Evolutionary conservation across 768 basidiomycete species (phyloP), one percentile per base, ranked within the genome.

Genomic region (Paxillus involutus): DNA sequence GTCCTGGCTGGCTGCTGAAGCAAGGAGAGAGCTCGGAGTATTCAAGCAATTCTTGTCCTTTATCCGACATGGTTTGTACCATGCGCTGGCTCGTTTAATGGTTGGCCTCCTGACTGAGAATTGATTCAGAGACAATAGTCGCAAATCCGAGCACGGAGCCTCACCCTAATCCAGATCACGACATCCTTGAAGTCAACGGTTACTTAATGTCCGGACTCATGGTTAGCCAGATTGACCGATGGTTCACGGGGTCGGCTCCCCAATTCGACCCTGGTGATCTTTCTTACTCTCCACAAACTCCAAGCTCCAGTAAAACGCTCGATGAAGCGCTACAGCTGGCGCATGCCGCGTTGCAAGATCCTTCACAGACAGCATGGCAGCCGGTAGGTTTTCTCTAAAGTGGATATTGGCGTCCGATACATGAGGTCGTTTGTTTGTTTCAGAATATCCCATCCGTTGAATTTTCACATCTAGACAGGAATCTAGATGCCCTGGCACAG

Each of bases 21-120:
- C 86, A 37, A 81, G 88, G 53, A 80, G 75, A 60, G 89, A 93
- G 66, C 74, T 88, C 32, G 74, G 75, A 57, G 81, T 84, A 42
- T 93, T 93, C 75, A 84, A 79, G 59, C 86, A 91, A 57, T 92
- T 94, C 63, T 82, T 92, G 51, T 76, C 75, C 13, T 93, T 91
- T 84, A 73, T 93, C 55, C 80, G 84, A 55, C 84, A 79, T 67
- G 90, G 91, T 91, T 67, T 66, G 77, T 70, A 44, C 35, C 48
- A 52, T 50, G 40, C 43, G 44, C 47, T 56, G 48, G 40, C 37
- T 40, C 29, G 21, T 52, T 57, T 53, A 49, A 30, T 36, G 35
- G 44, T 45, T n/a, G 43, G 47, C 49, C 53, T 51, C 56, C 56
- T 53, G 55, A 56, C 55, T 60, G 57, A 59, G 46, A 52, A 59